Evolutionary conservation across 2,329 filamentous ascomycete species (phyloP), one percentile per base, ranked within the genome.

Genomic region (Apiospora rasikravindrae): DNA sequence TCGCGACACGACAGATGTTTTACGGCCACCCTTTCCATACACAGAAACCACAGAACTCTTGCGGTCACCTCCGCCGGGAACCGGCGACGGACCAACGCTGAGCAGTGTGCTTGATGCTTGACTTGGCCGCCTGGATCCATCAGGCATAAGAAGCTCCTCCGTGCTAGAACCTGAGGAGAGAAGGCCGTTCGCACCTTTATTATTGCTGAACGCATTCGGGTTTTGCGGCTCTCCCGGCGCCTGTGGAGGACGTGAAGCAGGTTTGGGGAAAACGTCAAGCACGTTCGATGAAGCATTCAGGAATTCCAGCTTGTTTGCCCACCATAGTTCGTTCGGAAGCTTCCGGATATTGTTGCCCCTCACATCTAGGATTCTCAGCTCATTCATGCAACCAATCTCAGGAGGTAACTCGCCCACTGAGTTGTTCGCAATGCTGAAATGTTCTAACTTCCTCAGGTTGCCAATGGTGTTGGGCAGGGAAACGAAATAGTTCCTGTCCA

Each of bases 251-350:
- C 94, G 90, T 11, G 92, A 92, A 1, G 91, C 88, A 29, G 94
- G 94, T 80, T 97, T 98, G 0, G 96, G 96, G 79, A 99, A 98
- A 53, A 90, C 91, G 69, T 95, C 93, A 26, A 99, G 87, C 8
- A 98, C 92, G 77, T 99, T 99, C 14, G 96, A 98, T 0, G 96
- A 98, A 16, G 97, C 92, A 77, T 99, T 99, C 73, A 99, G 88
- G 0, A 93, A 96, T 82, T 98, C 95, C 71, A 99, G 84, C 79
- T 93, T 95, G 77, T 92, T 92, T 69, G 96, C 96, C 87, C 94
- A 96, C 96, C 96, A 99, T n/a, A 99, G 88, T 79, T 99, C 96
- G 79, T 94, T 90, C 1, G 96, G 96, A 44, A 99, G 86, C 78
- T 92, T 93, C 75, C 92, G 93, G 72, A 99, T 88, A 79, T 98